Evolutionary conservation across 305 asterid genomes (phyloP).

Genomic region (Rubia balearica): DNA sequence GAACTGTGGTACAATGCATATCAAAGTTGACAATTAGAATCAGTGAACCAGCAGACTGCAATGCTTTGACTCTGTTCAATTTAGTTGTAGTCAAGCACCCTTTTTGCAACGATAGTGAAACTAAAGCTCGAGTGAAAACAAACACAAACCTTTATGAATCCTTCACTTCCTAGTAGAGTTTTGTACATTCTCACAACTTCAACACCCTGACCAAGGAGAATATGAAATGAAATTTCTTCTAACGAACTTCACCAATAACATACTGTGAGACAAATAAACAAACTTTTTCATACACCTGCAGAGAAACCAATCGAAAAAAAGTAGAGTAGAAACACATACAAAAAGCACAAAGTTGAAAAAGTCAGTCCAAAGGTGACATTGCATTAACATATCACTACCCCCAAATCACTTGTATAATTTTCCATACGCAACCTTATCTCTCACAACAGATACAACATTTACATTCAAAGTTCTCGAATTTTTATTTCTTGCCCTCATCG

Average conservation of each 20-base stretch:
- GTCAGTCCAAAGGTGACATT: not conserved
- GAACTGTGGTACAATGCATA: no score
- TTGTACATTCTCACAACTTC: conserved; percentile 98
- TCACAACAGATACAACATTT: not conserved
- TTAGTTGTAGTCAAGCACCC: no score
- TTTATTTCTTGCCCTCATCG: not conserved
- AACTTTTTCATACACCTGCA: conserved; percentile 76
- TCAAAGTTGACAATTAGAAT: no score
- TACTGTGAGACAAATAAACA: conserved; percentile 13
- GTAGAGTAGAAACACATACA: no score
- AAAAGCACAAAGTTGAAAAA: no score
- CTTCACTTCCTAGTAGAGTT: conserved; percentile 69
- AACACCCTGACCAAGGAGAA: conserved; percentile 58
- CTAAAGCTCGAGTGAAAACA: not conserved
- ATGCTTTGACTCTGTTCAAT: no score
- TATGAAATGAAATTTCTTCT: conserved; percentile 3
- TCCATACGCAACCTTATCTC: not conserved
- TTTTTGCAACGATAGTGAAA: not conserved
- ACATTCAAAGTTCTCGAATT: not conserved
- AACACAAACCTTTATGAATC: conserved; percentile 68
- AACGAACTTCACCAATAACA: conserved; percentile 3
- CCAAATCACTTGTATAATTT: no score
- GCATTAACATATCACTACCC: not conserved
- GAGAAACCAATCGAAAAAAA: conserved; percentile 17
- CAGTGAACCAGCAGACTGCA: no score